Evolutionary conservation across 768 basidiomycete species (phyloP).

Genomic region (Scleroderma citrinum): DNA sequence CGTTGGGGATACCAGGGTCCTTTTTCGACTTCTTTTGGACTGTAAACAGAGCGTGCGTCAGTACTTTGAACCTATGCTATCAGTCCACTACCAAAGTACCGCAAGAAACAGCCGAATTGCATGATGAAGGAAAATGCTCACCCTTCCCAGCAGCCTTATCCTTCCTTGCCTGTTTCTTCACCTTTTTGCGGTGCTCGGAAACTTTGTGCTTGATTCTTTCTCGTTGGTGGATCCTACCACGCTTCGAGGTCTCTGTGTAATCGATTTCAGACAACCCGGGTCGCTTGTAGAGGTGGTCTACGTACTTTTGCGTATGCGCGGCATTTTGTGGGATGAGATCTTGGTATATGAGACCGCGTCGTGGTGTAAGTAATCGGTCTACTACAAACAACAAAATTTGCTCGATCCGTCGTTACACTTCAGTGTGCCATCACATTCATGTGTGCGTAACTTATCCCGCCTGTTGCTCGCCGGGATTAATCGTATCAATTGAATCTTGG

Average conservation of each 20-base stretch:
- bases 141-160: constrained; percentile 81
- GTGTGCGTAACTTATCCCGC: too few species aligned
- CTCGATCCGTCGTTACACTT: too few species aligned
- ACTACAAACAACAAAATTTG: too few species aligned
- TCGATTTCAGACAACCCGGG: constrained; percentile 7
- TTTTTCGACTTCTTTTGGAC: constrained; percentile 59
- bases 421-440: too few species aligned
- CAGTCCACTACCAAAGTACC: constrained; percentile 1
- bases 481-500: too few species aligned
- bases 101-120: background rate
- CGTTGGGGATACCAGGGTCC: constrained; percentile 91
- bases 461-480: too few species aligned
- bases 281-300: constrained; percentile 2
- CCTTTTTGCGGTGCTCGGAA: constrained; percentile 72
- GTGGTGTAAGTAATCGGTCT: too few species aligned
- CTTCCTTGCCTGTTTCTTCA: constrained; percentile 67
- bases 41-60: constrained; percentile 21
- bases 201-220: constrained; percentile 71
- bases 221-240: constrained; percentile 67
- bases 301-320: constrained; percentile 66
- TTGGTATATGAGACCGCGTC: too few species aligned
- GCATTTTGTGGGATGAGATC: constrained; percentile 38
- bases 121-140: constrained; percentile 22
- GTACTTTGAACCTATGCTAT: background rate
- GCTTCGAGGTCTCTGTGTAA: constrained; percentile 75